Evolutionary conservation across 2,329 filamentous ascomycete genomes (phyloP).

Genomic region (Nannizzia gypsea): DNA sequence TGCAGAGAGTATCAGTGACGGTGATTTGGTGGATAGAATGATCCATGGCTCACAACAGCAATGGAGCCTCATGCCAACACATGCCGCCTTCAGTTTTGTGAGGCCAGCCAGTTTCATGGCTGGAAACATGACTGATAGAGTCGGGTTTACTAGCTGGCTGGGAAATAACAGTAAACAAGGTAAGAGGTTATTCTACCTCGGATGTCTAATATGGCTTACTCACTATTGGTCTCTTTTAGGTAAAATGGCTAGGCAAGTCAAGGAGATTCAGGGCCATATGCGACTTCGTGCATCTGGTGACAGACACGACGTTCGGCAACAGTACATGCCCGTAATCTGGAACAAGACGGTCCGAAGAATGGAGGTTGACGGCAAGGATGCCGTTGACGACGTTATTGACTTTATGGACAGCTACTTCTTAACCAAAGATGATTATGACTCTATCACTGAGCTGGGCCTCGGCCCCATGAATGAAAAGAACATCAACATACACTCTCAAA

Average conservation of each 20-base stretch:
- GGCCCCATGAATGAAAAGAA: conserved; percentile 66
- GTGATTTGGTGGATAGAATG: conserved; percentile 92
- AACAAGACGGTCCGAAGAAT: conserved; percentile 63
- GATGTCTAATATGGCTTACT: conserved; percentile 7
- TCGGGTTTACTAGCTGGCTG: conserved; percentile 80
- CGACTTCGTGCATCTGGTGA: conserved; percentile 81
- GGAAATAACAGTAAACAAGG: conserved; percentile 85
- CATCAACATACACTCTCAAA: conserved; percentile 69
- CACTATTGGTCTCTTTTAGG: conserved; percentile 23
- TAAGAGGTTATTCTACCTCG: conserved; percentile 31
- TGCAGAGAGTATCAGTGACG: conserved; percentile 92
- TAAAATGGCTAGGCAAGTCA: conserved; percentile 65
- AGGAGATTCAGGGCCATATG: conserved; percentile 97
- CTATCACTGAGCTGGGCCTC: conserved; percentile 79
- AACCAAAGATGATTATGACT: conserved; percentile 89
- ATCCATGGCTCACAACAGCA: conserved; percentile 97
- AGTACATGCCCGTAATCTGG: conserved; percentile 86
- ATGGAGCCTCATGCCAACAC: conserved; percentile 94
- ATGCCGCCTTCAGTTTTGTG: conserved; percentile 91
- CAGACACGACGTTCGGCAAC: conserved; percentile 83
- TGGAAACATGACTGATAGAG: conserved; percentile 59
- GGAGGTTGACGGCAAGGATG: conserved; percentile 67
- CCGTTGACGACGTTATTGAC: conserved; percentile 71
- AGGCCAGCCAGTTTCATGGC: conserved; percentile 77
- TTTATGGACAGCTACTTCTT: conserved; percentile 96